These are phyloP conservation scores for Penicillium cosmopolitanum DNA, from an alignment of 495 filamentous ascomycete species.

Conservation along the genomic window DNA sequence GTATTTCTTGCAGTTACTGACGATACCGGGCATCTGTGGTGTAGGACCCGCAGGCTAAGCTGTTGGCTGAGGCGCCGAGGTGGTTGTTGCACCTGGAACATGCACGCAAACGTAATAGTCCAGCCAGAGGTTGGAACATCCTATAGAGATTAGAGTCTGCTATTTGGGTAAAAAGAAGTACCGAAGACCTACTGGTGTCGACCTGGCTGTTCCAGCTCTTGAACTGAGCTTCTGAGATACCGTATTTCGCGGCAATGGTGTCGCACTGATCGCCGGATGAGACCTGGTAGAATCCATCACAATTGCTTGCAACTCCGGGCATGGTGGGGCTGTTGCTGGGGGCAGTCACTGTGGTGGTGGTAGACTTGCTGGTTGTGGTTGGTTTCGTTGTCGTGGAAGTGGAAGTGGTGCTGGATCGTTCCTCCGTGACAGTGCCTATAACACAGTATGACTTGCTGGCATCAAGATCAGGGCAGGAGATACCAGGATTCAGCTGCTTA, in stretches of 20 bases:
- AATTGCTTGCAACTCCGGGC: constrained; percentile 43
- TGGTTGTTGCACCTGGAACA: too few species aligned
- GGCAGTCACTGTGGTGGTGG: neutral
- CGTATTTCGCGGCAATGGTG: constrained; percentile 29
- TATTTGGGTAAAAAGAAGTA: too few species aligned
- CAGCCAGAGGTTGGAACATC: too few species aligned
- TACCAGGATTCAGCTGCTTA: constrained; percentile 26
- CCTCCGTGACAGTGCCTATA: constrained; percentile 18
- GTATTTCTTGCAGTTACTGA: too few species aligned
- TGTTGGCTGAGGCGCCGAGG: too few species aligned
- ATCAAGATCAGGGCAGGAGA: constrained; percentile 19
- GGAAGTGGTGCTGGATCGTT: neutral
- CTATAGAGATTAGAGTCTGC: too few species aligned
- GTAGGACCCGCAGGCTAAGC: too few species aligned
- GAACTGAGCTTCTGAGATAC: constrained; percentile 25
- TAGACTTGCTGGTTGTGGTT: neutral
- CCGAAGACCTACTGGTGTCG: too few species aligned
- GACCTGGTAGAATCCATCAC: constrained; percentile 42
- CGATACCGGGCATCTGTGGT: too few species aligned
- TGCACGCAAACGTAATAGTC: too few species aligned
- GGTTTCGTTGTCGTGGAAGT: constrained; percentile 3
- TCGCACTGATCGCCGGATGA: constrained; percentile 37
- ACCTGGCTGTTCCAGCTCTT: constrained; percentile 31
- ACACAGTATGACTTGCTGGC: constrained; percentile 32
- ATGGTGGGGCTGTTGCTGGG: constrained; percentile 30